Conservation (phyloP, 306 rosid genomes). For the Myrica gale region DNA sequence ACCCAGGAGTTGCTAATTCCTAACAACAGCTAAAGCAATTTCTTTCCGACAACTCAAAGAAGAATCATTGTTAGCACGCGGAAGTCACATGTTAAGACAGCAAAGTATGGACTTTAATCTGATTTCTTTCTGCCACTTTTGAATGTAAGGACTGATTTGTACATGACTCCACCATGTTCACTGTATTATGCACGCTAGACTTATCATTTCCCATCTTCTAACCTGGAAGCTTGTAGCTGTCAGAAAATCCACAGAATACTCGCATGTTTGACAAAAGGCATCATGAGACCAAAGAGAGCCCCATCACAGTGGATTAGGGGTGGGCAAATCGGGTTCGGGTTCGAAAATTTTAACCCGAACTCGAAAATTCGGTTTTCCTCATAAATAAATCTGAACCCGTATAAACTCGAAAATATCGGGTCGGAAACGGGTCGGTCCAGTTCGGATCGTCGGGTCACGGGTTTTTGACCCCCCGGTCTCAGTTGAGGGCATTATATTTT, state of each 20-base stretch:
- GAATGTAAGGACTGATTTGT: background rate
- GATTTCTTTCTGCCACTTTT: background rate
- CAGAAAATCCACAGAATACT: slow-evolving; percentile 22
- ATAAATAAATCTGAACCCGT: too few species aligned
- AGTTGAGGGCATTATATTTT: too few species aligned
- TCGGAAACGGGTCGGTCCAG: too few species aligned
- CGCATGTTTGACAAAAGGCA: slow-evolving; percentile 59
- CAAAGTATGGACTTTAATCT: background rate
- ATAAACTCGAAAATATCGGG: too few species aligned
- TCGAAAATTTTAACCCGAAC: too few species aligned
- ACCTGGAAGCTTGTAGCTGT: background rate
- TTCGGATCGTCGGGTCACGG: too few species aligned
- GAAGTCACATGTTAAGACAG: slow-evolving; percentile 16
- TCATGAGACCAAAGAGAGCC: slow-evolving; percentile 66
- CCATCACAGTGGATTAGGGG: slow-evolving; percentile 61
- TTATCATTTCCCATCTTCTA: background rate
- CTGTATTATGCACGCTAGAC: background rate
- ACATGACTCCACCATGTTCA: background rate
- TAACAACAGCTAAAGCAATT: background rate
- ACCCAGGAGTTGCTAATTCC: slow-evolving; percentile 22
- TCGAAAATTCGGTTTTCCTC: too few species aligned
- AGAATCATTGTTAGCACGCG: background rate
- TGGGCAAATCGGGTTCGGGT: too few species aligned
- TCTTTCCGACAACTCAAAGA: slow-evolving; percentile 14
- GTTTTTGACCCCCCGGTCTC: too few species aligned